Evolutionary conservation across 176 grass and related monocot species (phyloP).

Genomic region (Bromus sterilis): DNA sequence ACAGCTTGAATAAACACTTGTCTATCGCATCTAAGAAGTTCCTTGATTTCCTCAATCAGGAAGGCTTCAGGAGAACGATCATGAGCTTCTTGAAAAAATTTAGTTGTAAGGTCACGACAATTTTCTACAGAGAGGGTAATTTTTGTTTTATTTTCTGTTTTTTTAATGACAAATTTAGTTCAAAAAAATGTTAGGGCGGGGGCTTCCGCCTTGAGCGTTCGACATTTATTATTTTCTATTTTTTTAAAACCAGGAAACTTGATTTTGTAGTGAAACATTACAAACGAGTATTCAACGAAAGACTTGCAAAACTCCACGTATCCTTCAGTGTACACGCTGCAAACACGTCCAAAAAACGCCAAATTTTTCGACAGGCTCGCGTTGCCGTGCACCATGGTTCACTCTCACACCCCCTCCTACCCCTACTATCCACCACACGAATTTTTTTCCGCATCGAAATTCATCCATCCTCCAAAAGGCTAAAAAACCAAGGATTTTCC

Average conservation of each 20-base stretch:
- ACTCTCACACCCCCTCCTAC: background rate
- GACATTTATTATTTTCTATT: too few relatives aligned
- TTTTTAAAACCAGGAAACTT: background rate
- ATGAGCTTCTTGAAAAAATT: too few relatives aligned
- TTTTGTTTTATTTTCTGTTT: too few relatives aligned
- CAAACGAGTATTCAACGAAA: background rate
- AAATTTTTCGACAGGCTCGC: background rate
- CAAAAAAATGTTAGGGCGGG: too few relatives aligned
- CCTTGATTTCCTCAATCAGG: too few relatives aligned
- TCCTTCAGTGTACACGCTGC: background rate
- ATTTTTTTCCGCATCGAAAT: background rate
- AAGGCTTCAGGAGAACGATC: too few relatives aligned
- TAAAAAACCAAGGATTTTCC: constrained; percentile 6
- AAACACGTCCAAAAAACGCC: constrained; percentile 25
- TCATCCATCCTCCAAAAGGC: background rate
- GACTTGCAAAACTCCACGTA: background rate
- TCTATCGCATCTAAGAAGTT: too few relatives aligned
- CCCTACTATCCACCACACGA: background rate
- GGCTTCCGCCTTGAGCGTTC: too few relatives aligned
- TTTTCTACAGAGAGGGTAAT: too few relatives aligned
- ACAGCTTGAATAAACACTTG: too few relatives aligned
- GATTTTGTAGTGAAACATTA: background rate
- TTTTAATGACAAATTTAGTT: too few relatives aligned
- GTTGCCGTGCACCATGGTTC: background rate
- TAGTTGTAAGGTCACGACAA: too few relatives aligned